Conservation (phyloP, 352 stramenopile species). For the Albugo laibachii region DNA sequence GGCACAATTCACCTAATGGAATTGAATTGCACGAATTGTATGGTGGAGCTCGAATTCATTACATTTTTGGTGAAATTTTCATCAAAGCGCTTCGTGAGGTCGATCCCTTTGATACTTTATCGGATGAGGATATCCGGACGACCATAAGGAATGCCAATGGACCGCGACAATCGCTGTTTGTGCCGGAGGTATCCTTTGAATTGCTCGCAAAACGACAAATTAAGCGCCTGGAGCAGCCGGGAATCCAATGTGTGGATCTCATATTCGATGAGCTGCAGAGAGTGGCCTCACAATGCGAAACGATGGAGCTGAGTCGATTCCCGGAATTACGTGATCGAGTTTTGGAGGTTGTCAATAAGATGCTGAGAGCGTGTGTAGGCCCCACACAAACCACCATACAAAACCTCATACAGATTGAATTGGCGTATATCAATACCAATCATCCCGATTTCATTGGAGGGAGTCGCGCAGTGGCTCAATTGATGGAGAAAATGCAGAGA, state of each 20-base stretch:
- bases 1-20: slow-evolving; percentile 54
- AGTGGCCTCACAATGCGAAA: slow-evolving; percentile 88
- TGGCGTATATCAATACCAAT: slow-evolving; percentile 99
- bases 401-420: slow-evolving; percentile 97
- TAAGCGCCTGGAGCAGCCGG: slow-evolving; percentile 86
- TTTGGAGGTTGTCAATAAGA: slow-evolving; percentile 85
- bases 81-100: slow-evolving; percentile 78
- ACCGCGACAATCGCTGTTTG: slow-evolving; percentile 93
- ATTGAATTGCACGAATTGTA: slow-evolving; percentile 84
- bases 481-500: slow-evolving; percentile 91
- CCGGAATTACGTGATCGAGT: slow-evolving; percentile 89
- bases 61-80: slow-evolving; percentile 98
- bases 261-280: slow-evolving; percentile 97
- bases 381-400: slow-evolving; percentile 88
- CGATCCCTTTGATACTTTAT: slow-evolving; percentile 93
- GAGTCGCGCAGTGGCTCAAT: slow-evolving; percentile 82
- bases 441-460: slow-evolving; percentile 99
- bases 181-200: slow-evolving; percentile 98
- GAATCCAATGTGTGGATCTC: slow-evolving; percentile 94
- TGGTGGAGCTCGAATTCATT: slow-evolving; percentile 94
- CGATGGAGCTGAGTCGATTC: slow-evolving; percentile 91
- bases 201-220: slow-evolving; percentile 96
- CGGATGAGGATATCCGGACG: slow-evolving; percentile 96
- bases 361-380: slow-evolving; percentile 59
- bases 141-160: slow-evolving; percentile 98